Conservation (phyloP, 2,329 filamentous ascomycete species). For the Ceratocystis cubensis region DNA sequence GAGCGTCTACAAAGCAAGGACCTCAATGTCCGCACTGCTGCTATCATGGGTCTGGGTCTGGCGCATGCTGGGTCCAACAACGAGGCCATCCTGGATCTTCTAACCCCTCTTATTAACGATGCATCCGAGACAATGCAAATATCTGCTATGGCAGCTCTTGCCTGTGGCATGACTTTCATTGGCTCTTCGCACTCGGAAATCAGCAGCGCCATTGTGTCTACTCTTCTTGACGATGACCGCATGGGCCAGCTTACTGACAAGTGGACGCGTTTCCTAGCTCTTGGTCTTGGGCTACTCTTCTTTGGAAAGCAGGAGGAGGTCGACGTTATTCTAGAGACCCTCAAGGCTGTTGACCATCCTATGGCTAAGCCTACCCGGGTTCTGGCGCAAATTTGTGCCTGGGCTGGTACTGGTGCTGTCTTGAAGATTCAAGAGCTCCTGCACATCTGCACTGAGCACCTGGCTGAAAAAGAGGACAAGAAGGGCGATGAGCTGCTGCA, state of each 20-base stretch:
- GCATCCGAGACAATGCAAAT: constrained; percentile 83
- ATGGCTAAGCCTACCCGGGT: constrained; percentile 95
- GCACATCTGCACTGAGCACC: constrained; percentile 95
- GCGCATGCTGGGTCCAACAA: constrained; percentile 92
- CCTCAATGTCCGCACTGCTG: constrained; percentile 63
- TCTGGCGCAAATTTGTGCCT: constrained; percentile 90
- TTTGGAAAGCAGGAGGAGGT: constrained; percentile 97
- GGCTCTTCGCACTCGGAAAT: constrained; percentile 86
- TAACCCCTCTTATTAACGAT: constrained; percentile 79
- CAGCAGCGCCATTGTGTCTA: constrained; percentile 82
- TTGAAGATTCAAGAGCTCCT: constrained; percentile 94
- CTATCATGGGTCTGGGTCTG: constrained; percentile 91
- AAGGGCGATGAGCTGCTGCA: constrained; percentile 92
- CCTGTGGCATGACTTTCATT: constrained; percentile 81
- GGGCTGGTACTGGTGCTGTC: constrained; percentile 93
- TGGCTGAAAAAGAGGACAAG: constrained; percentile 88
- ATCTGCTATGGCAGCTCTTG: constrained; percentile 87
- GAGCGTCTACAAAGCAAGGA: constrained; percentile 71
- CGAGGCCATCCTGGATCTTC: constrained; percentile 69
- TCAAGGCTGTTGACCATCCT: constrained; percentile 93
- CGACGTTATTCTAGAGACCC: constrained; percentile 91
- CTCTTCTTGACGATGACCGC: constrained; percentile 84
- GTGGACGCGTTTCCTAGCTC: constrained; percentile 92
- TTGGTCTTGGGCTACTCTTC: constrained; percentile 85
- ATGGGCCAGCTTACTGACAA: constrained; percentile 89